Evolutionary conservation across 2,329 filamentous ascomycete genomes (phyloP).

Genomic region (Daldinia sp.): DNA sequence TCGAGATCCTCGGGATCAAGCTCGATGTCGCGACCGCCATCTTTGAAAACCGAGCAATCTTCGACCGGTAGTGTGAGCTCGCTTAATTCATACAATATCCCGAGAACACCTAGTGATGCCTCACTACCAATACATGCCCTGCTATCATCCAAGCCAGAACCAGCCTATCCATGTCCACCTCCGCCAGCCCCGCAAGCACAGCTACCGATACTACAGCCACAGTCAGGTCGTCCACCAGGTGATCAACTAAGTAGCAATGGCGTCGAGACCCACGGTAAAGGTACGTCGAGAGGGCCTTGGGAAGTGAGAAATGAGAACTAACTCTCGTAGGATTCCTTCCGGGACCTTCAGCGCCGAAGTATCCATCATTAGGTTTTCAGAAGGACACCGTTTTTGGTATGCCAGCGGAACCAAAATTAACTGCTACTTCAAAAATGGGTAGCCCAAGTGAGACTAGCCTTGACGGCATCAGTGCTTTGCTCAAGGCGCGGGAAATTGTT

Average conservation of each 20-base stretch:
- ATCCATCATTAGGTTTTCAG: conserved; percentile 18
- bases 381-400: conserved; percentile 24
- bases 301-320: not conserved
- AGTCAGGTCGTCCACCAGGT: conserved; percentile 37
- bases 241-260: conserved; percentile 31
- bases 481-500: conserved; percentile 71
- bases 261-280: conserved; percentile 34
- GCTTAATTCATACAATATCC: conserved; percentile 55
- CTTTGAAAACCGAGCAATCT: conserved; percentile 61
- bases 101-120: conserved; percentile 63
- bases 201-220: conserved; percentile 37
- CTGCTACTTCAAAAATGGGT: conserved; percentile 29
- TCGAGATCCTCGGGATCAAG: conserved; percentile 42
- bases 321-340: conserved; percentile 30
- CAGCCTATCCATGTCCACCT: conserved; percentile 34
- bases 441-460: conserved; percentile 51
- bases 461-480: conserved; percentile 70
- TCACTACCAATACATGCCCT: conserved; percentile 67
- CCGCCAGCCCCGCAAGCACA: conserved; percentile 38
- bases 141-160: conserved; percentile 57
- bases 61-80: conserved; percentile 60
- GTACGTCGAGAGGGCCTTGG: conserved; percentile 12
- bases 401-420: conserved; percentile 31
- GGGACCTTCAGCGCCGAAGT: conserved; percentile 27
- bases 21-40: conserved; percentile 54